Base-by-base conservation (phyloP, 441 rosid species). In the California macrophylla region DNA sequence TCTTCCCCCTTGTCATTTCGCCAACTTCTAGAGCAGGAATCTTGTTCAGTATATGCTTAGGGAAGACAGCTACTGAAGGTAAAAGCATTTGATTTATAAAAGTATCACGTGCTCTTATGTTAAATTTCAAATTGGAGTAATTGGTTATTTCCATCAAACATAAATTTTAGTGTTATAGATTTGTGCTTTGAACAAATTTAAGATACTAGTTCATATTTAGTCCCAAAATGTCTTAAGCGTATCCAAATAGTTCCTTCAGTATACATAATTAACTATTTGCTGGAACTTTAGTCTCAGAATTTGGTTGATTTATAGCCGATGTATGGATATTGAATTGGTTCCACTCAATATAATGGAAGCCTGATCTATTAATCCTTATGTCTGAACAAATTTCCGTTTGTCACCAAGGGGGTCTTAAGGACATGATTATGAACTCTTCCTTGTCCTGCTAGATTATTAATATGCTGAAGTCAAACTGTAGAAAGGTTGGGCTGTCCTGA, bases 1-100 rank as follows among this genome's bases (percentile, higher is more conserved):
- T 89, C 79, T 90, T 89, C 72, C 99, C 99, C 2, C 96, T 92
- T 67, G 78, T 80, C 74, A 82, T 89, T 73, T 89, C 98, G 75
- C 88, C 97, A 60, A 81, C 83, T 64, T 89, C 98, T 67, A 89
- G 83, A 74, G 89, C 90, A 7, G 97, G 95, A 77, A 80, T 95
- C 62, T 76, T 89, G 67, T 95, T 95, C 83, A 85, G 85, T 72
- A 82, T 92, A 81, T 72, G 88, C 83, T 71, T 83, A 62, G 89
- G 82, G 69, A 87, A 85, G 77, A 81, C 75, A 65, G 71, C 26
- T 74, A 64, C 82, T 64, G 82, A 78, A 83, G 91, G 91, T 89
- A 83, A 69, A 21, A 20, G 34, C 54, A 64, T 77, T 79, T 32
- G 2, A 24, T 42, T 18, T 16, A 47, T 69, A 26, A 40, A 60